Conservation (phyloP, 2,329 filamentous ascomycete genomes). For the Exutisphaerella laricina region DNA sequence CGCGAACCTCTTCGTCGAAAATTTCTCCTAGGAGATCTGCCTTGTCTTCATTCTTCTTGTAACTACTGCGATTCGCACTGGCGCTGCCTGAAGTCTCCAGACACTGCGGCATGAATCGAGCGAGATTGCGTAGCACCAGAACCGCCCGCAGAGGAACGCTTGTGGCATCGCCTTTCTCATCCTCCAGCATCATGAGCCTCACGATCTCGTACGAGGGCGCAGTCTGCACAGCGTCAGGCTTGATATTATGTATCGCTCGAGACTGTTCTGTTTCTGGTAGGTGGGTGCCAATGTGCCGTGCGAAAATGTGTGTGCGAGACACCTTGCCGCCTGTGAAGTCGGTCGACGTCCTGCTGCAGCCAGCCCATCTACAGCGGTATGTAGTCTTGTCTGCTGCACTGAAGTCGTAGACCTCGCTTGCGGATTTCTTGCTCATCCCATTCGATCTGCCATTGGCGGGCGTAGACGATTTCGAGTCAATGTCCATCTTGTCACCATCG, state of each 20-base stretch:
- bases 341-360: constrained; percentile 54
- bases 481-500: constrained; percentile 46
- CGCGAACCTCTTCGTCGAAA: constrained; percentile 22
- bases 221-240: constrained; percentile 15
- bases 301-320: constrained; percentile 27
- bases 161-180: constrained; percentile 55
- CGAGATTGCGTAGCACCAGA: constrained; percentile 72
- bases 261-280: constrained; percentile 43
- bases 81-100: constrained; percentile 12
- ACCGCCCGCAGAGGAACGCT: constrained; percentile 75
- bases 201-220: constrained; percentile 13
- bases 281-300: constrained; percentile 62
- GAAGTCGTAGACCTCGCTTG: constrained; percentile 26
- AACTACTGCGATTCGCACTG: constrained; percentile 11
- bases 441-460: constrained; percentile 19
- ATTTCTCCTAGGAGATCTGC: constrained; percentile 17
- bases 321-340: constrained; percentile 18
- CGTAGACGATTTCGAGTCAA: constrained; percentile 21
- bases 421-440: constrained; percentile 12
- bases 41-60: constrained; percentile 19
- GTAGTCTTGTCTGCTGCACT: constrained; percentile 33
- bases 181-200: constrained; percentile 44
- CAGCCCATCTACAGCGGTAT: constrained; percentile 61
- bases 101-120: constrained; percentile 41
- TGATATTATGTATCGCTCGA: constrained; percentile 29